Evolutionary conservation across 164 flowering plant genomes (phyloP).

Genomic region (Tetracentron sinense): DNA sequence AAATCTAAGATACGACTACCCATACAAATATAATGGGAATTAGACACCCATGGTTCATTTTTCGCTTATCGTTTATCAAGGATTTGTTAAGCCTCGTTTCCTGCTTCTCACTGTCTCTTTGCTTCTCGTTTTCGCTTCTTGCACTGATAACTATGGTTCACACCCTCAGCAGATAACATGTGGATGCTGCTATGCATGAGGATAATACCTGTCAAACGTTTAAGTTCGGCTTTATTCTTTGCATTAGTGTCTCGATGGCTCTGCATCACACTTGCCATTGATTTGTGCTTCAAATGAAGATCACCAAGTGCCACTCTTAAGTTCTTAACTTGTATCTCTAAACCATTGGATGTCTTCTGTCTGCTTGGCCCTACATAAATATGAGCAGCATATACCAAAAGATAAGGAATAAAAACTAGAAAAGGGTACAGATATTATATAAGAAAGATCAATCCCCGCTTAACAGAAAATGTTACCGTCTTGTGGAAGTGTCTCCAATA

Average conservation of each 20-base stretch:
- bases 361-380: constrained; percentile 42
- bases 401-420: constrained; percentile 6
- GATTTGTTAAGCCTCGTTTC: too few species aligned
- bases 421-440: neutral
- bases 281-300: constrained; percentile 67
- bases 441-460: neutral
- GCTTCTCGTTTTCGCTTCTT: too few species aligned
- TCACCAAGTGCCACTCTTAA: constrained; percentile 47
- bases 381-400: constrained; percentile 8
- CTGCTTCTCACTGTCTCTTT: too few species aligned
- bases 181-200: neutral
- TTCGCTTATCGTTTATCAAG: too few species aligned
- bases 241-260: constrained; percentile 49
- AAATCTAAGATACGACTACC: too few species aligned
- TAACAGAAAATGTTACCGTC: constrained; percentile 54
- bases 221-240: constrained; percentile 63
- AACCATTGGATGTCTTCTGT: constrained; percentile 35
- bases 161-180: neutral
- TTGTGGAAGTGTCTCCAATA: constrained; percentile 36
- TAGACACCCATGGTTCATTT: too few species aligned
- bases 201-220: constrained; percentile 57
- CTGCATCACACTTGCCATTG: constrained; percentile 48
- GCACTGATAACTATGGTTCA: too few species aligned
- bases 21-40: too few species aligned
- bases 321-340: constrained; percentile 48